These are phyloP conservation scores for Phlyctochytrium arcticum DNA, from an alignment of 192 early-diverging fungal species.

Conservation along the genomic window DNA sequence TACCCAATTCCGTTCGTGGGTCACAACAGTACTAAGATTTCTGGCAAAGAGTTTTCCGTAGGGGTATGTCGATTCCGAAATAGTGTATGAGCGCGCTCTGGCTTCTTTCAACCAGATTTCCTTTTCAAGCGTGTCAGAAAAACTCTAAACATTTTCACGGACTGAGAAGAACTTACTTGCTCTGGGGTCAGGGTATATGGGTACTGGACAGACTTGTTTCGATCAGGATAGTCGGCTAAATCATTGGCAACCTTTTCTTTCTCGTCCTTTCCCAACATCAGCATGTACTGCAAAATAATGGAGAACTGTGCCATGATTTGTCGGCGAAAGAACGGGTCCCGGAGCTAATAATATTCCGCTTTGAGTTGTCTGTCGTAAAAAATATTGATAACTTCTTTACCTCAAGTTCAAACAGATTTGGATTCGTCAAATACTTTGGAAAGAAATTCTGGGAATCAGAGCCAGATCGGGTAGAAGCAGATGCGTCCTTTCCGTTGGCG, in stretches of 20 bases:
- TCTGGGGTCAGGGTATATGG: slow-evolving; percentile 24
- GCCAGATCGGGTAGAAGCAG: too few relatives aligned
- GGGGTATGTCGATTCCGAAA: slow-evolving; percentile 50
- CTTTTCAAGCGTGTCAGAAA: too few relatives aligned
- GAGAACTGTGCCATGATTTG: slow-evolving; percentile 82
- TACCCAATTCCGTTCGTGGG: slow-evolving; percentile 75
- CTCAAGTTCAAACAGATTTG: slow-evolving; percentile 69
- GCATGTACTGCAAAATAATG: slow-evolving; percentile 79
- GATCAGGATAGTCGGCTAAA: slow-evolving; percentile 20
- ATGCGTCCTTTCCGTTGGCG: too few relatives aligned
- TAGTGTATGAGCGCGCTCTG: slow-evolving; percentile 40
- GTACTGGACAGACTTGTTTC: slow-evolving; percentile 57
- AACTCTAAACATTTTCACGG: too few relatives aligned
- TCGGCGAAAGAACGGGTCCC: slow-evolving; percentile 77
- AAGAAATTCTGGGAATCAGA: too few relatives aligned
- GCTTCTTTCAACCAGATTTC: slow-evolving; percentile 53
- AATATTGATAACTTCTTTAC: too few relatives aligned
- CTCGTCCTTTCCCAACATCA: slow-evolving; percentile 45
- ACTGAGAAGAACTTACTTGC: slow-evolving; percentile 20
- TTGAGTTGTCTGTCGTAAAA: too few relatives aligned
- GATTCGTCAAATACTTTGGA: slow-evolving; percentile 72
- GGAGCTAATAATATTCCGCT: slow-evolving; percentile 57
- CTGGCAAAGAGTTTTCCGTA: slow-evolving; percentile 61
- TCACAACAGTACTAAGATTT: slow-evolving; percentile 63
- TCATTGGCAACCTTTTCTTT: slow-evolving; percentile 40